Evolutionary conservation across 208 protist species (phyloP), one percentile per base, ranked within the genome.

Genomic region (Herpetomonas samuelpessoai): DNA sequence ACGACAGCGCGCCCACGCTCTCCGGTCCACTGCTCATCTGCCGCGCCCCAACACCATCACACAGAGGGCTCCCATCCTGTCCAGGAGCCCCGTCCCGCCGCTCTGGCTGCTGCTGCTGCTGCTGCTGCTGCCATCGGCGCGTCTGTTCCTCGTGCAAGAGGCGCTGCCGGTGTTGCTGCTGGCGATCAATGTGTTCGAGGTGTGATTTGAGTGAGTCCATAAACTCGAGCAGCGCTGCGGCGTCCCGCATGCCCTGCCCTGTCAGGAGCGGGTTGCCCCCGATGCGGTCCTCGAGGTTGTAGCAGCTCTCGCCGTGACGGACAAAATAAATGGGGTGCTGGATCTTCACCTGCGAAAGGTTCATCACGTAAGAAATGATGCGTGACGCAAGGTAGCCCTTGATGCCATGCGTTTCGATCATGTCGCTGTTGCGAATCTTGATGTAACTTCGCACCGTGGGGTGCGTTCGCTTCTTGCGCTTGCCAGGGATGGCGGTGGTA

Each of bases 271-370:
- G 85, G 62, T 94, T 80, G 18, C 91, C 91, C 39, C 91, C 91
- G 51, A 96, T 87, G 62, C 91, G 91, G 65, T 92, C 75, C 49
- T 96, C 85, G 18, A 85, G 29, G 62, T 94, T 90, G 70, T 92
- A 94, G 62, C 61, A 65, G 35, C 81, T 91, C 74, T 94, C 69
- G n/a, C 91, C 91, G 60, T 96, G 85, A 2, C 85, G 84, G 6
- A 90, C 65, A 71, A 96, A 96, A 71, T 88, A 96, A 51, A 96
- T 96, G 31, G 91, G 91, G 49, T 92, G 86, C 56, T 87, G 85
- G 0, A 94, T 80, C 68, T 91, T 94, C 12, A 68, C 52, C 68
- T 92, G 83, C 7, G 86, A 85, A 14, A 96, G 58, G 64, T 88
- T 94, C 84, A 93, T 88, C n/a, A 89, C 71, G 67, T 82, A 94